Evolutionary conservation across 2,329 filamentous ascomycete species (phyloP), one percentile per base, ranked within the genome.

Genomic region (Colletotrichum sojae): DNA sequence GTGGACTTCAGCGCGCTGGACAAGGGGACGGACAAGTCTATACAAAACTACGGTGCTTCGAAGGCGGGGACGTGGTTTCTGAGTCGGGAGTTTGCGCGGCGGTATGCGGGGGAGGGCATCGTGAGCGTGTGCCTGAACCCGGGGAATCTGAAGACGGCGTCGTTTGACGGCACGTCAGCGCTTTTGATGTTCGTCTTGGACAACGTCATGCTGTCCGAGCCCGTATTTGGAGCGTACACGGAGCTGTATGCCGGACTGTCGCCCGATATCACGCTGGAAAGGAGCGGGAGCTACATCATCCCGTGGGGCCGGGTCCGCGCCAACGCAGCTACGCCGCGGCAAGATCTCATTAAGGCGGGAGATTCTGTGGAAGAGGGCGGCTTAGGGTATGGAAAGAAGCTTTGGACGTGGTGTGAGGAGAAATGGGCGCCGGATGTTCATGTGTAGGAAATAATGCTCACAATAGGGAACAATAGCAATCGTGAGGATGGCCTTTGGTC

Each of bases 221-320:
- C 79, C 2, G 72, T 67, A 4, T 71, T 76, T 36, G 83, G 81
- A 6, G 82, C 81, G 2, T 83, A 82, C 63, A 83, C 82, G 0
- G 80, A 82, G 71, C 65, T 84, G 2, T 83, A 74, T 57, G 78
- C 81, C 40, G 82, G 79, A 0, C 72, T 83, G 56, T 80, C 80
- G 0, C 75, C 78, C 0, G 79, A 83, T 2, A 73, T 83, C 2
- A 77, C 74, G 3, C 22, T 71, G 3, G 76, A 78, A 56, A 73
- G 79, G 1, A 75, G 75, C 49, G 78, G 76, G 6, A 55, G 69
- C 5, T 78, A 76, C 16, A 68, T 77, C 48, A 72, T 78, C 9
- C 78, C 76, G 5, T 79, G 75, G 75, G 76, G 77, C 4, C 72
- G 73, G 43, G 70, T 77, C 16, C 71, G 71, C 25, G 15, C 48